These are phyloP conservation scores for Hyaloscypha finlandica DNA, from an alignment of 495 filamentous ascomycete species.

Conservation along the genomic window DNA sequence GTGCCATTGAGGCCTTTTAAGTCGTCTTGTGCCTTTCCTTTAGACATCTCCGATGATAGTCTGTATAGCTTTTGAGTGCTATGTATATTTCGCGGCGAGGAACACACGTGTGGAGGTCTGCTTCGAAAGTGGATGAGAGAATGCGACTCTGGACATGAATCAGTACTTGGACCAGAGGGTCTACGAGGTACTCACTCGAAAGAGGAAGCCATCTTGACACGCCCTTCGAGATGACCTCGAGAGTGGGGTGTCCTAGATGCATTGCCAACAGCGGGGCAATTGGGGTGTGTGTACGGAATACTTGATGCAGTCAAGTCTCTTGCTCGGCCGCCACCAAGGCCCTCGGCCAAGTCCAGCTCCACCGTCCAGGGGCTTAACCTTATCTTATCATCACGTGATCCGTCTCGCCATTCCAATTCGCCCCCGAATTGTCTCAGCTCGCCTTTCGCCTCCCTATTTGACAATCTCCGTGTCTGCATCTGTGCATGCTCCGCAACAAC, in stretches of 20 bases:
- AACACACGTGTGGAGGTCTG: neutral
- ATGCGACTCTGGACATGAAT: neutral
- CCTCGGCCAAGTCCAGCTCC: neutral
- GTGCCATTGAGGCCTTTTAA: constrained; percentile 18
- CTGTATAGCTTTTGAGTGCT: neutral
- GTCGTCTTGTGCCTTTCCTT: constrained; percentile 16
- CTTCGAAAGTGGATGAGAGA: neutral
- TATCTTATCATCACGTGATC: constrained; percentile 3
- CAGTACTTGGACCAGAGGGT: neutral
- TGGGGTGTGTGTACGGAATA: neutral
- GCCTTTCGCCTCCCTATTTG: neutral
- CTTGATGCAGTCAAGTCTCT: neutral
- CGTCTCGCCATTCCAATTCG: neutral
- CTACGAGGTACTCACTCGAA: neutral
- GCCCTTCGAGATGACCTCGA: neutral
- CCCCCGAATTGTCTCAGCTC: neutral
- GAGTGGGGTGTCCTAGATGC: neutral
- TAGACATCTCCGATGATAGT: constrained; percentile 2
- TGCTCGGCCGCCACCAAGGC: neutral
- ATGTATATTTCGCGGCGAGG: neutral
- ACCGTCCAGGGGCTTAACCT: neutral
- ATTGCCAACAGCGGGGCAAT: neutral
- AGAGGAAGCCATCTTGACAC: neutral
- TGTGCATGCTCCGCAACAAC: neutral
- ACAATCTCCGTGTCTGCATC: neutral